Percentiles rank a stretch among this genome's conserved stretches.
These are phyloP conservation scores for Aspergillus versicolor DNA, from an alignment of 2,329 filamentous ascomycete genomes.

Conservation along the genomic window DNA sequence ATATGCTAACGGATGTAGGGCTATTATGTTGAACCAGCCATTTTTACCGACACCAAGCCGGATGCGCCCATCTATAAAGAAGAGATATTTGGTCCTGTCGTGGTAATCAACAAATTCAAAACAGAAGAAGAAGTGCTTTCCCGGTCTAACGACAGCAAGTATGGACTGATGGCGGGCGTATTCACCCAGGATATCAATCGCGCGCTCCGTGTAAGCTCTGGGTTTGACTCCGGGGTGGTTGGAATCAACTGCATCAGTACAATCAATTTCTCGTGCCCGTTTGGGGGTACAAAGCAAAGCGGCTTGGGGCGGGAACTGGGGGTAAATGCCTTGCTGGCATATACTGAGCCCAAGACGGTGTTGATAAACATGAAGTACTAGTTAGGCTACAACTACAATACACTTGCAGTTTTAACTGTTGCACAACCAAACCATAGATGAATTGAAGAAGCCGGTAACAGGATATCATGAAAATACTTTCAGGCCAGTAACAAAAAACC, in stretches of 20 bases:
- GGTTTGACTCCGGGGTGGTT: too few species aligned
- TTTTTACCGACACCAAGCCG: constrained; percentile 72
- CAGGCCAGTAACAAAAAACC: too few species aligned
- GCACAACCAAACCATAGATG: too few species aligned
- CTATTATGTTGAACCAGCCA: constrained; percentile 87
- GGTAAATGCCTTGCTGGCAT: neutral
- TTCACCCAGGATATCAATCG: too few species aligned
- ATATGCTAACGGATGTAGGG: constrained; percentile 39
- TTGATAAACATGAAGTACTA: constrained; percentile 9
- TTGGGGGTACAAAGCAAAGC: too few species aligned
- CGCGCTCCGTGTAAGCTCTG: too few species aligned
- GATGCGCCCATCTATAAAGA: constrained; percentile 71
- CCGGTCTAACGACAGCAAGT: constrained; percentile 70
- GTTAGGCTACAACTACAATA: neutral
- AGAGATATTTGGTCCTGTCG: constrained; percentile 79
- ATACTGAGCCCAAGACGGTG: constrained; percentile 10
- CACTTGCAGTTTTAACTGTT: too few species aligned
- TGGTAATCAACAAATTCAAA: constrained; percentile 71
- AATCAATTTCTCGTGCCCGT: too few species aligned
- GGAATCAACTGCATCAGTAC: too few species aligned
- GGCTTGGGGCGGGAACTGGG: too few species aligned
- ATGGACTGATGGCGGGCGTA: neutral
- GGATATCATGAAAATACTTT: too few species aligned
- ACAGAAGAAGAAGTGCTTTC: constrained; percentile 68
- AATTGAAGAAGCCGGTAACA: too few species aligned